Evolutionary conservation across 139 green algal species (phyloP).

Genomic region (Cymbomonas tetramitiformis): DNA sequence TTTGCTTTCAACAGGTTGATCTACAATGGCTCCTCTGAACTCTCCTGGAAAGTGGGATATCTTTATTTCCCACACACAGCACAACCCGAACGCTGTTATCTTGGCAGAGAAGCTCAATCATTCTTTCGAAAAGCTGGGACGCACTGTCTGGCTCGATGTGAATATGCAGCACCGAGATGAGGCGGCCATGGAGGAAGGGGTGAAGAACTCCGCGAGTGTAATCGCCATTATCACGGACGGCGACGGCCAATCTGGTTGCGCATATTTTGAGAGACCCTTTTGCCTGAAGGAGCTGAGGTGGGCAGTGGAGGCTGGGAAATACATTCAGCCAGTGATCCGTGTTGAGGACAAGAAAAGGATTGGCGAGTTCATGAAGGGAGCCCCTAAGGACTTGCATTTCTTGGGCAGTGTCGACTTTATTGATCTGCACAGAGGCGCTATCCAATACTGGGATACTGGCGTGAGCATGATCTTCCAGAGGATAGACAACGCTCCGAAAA

Average conservation of each 20-base stretch:
- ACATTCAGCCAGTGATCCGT: not conserved
- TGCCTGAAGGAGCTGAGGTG: not conserved
- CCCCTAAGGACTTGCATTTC: not conserved
- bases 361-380: not conserved
- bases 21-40: no score
- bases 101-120: not conserved
- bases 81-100: not conserved
- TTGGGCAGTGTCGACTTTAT: not conserved
- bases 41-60: not conserved
- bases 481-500: no score
- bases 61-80: not conserved
- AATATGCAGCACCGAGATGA: not conserved
- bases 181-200: not conserved
- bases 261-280: not conserved
- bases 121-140: not conserved
- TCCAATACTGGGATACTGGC: not conserved
- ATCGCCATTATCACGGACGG: not conserved
- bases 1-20: no score
- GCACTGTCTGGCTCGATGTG: not conserved
- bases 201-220: not conserved
- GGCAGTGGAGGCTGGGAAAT: no score
- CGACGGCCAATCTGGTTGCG: not conserved
- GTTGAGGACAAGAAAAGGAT: not conserved
- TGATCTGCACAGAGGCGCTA: not conserved
- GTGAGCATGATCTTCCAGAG: not conserved